Conservation (phyloP, 73 alveolate genomes). For the Stentor roeselii region DNA sequence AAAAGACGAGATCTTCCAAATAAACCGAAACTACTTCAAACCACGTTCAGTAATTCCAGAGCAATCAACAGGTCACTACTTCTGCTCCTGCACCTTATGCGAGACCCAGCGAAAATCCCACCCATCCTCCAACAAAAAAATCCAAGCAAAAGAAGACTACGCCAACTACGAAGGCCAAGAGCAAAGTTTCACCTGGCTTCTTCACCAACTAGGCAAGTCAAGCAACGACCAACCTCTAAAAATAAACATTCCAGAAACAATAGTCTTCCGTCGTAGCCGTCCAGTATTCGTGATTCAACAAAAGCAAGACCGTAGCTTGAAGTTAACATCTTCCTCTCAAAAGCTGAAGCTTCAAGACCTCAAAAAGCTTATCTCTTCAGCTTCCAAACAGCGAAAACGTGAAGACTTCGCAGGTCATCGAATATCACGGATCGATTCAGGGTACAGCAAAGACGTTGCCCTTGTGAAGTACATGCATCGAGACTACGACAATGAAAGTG, state of each 20-base stretch:
- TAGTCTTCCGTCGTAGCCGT: background rate
- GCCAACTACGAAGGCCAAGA: slow-evolving; percentile 27
- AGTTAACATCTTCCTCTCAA: background rate
- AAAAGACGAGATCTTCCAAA: background rate
- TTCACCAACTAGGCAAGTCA: slow-evolving; percentile 3
- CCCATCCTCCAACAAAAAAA: background rate
- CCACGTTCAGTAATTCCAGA: background rate
- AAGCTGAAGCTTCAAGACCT: slow-evolving; percentile 25
- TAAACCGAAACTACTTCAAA: background rate
- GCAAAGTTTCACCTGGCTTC: slow-evolving; percentile 14
- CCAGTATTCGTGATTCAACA: slow-evolving; percentile 1
- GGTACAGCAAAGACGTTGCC: slow-evolving; percentile 2
- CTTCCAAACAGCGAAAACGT: background rate
- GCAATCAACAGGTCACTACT: background rate
- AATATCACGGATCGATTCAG: background rate
- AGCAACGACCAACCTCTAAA: background rate
- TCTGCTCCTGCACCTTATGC: slow-evolving; percentile 19
- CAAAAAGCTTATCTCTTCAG: background rate
- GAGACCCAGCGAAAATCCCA: background rate
- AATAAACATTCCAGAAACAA: slow-evolving; percentile 20
- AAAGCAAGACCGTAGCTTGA: slow-evolving; percentile 4
- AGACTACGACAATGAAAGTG: background rate
- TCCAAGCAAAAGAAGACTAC: slow-evolving; percentile 16
- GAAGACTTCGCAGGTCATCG: background rate
- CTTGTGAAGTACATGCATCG: background rate